phyloP scores from a whole-genome alignment of 768 basidiomycete species.

The Gloeostereum incarnatum region DNA sequence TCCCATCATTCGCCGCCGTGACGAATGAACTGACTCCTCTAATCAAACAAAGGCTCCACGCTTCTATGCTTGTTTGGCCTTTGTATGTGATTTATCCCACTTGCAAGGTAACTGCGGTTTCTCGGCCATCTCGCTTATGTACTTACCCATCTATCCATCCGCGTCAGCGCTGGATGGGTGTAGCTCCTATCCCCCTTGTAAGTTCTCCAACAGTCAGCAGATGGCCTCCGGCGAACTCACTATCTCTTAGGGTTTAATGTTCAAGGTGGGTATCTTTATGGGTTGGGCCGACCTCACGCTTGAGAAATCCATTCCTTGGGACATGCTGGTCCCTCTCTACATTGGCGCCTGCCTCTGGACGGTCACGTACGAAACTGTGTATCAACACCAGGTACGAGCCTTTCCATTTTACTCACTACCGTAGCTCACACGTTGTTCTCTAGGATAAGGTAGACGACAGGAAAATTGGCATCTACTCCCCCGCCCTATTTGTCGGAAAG shows the following conservation, averaged over 20 bases:
- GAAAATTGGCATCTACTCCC: conserved; percentile 47
- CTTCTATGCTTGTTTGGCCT: conserved; percentile 19
- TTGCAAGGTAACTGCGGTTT: conserved; percentile 17
- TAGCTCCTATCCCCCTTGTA: conserved; percentile 20
- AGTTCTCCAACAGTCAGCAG: background rate
- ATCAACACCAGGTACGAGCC: conserved; percentile 20
- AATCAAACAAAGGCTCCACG: conserved; percentile 9
- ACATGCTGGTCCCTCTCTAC: conserved; percentile 15
- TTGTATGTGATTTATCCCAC: conserved; percentile 23
- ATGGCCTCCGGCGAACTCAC: background rate
- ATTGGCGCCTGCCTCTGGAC: conserved; percentile 19
- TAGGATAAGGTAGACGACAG: conserved; percentile 54
- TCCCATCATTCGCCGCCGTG: background rate
- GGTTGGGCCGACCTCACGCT: conserved; percentile 18
- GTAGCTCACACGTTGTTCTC: conserved; percentile 4
- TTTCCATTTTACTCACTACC: background rate
- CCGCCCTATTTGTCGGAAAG: conserved; percentile 42
- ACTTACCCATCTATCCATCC: background rate
- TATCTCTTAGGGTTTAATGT: conserved; percentile 19
- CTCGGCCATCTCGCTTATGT: background rate
- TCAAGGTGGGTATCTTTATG: conserved; percentile 21
- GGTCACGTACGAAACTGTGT: conserved; percentile 21
- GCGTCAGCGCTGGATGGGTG: conserved; percentile 18
- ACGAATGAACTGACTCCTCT: background rate
- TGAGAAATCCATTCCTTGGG: conserved; percentile 15